A percentile compares a stretch with the other conserved stretches of the same genome.
Conservation (phyloP, 768 basidiomycete genomes). For the Thelephora ganbajun region DNA sequence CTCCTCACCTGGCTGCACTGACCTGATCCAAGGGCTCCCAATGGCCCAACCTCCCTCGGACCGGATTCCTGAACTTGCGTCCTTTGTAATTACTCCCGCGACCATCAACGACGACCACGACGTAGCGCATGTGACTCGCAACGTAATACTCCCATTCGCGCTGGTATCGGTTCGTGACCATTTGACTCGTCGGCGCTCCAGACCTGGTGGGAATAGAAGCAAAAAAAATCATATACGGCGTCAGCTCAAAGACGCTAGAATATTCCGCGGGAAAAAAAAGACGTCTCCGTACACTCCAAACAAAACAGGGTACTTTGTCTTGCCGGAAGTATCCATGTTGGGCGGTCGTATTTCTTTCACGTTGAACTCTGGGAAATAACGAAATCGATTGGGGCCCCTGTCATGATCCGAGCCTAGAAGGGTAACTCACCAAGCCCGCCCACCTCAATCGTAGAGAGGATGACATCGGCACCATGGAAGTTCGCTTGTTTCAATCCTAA, state of each 20-base stretch:
- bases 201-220: slow-evolving; percentile 38
- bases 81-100: slow-evolving; percentile 92
- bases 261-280: no score
- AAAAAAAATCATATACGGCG: no score
- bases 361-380: slow-evolving; percentile 52
- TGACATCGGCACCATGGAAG: slow-evolving; percentile 44
- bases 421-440: slow-evolving; percentile 57
- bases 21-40: slow-evolving; percentile 88
- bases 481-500: slow-evolving; percentile 5
- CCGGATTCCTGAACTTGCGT: slow-evolving; percentile 66
- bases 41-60: slow-evolving; percentile 79
- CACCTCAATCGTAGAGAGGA: slow-evolving; percentile 56
- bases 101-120: slow-evolving; percentile 83
- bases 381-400: no score
- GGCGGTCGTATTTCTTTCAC: slow-evolving; percentile 87
- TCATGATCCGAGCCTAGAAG: no score
- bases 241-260: no score
- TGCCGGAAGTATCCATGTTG: slow-evolving; percentile 87
- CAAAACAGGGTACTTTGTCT: slow-evolving; percentile 88
- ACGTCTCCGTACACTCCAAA: slow-evolving; percentile 55
- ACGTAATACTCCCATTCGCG: slow-evolving; percentile 85
- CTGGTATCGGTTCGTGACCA: slow-evolving; percentile 48
- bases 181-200: slow-evolving; percentile 81
- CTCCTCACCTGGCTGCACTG: slow-evolving; percentile 63
- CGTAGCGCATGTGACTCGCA: slow-evolving; percentile 66